Evolutionary conservation across 805 yeast species (phyloP).

Genomic region (Blastobotrys attinorum): DNA sequence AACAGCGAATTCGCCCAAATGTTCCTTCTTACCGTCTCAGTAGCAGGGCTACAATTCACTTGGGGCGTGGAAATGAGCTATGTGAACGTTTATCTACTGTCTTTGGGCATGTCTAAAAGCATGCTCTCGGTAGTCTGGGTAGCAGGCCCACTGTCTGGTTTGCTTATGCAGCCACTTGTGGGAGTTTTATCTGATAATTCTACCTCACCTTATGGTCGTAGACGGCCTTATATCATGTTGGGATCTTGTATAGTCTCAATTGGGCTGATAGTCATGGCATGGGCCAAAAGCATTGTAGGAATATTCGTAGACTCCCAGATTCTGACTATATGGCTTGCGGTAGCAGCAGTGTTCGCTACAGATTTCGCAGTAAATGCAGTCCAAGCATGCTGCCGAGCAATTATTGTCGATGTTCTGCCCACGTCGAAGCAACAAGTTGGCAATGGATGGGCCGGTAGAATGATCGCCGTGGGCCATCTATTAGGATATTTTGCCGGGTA

Average conservation of each 20-base stretch:
- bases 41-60: constrained; percentile 56
- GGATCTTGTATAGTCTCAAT: constrained; percentile 43
- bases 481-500: constrained; percentile 50
- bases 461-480: constrained; percentile 55
- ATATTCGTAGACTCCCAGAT: constrained; percentile 11
- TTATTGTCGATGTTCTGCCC: constrained; percentile 55
- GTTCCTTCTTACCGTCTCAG: constrained; percentile 24
- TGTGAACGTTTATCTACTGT: constrained; percentile 51
- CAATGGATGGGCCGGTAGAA: constrained; percentile 62
- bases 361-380: constrained; percentile 55
- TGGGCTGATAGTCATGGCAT: constrained; percentile 40
- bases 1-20: constrained; percentile 11
- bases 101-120: constrained; percentile 51
- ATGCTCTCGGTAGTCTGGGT: constrained; percentile 54
- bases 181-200: constrained; percentile 48
- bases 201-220: constrained; percentile 35
- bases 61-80: constrained; percentile 65
- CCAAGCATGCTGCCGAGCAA: constrained; percentile 58
- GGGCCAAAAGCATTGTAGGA: constrained; percentile 36
- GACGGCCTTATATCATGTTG: constrained; percentile 50
- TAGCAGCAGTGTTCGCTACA: constrained; percentile 42
- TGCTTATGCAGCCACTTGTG: constrained; percentile 55
- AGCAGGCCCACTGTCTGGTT: constrained; percentile 63
- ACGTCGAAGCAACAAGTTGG: constrained; percentile 49
- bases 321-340: constrained; percentile 36